A percentile compares a stretch with the other conserved stretches of the same genome.
phyloP scores from a whole-genome alignment of 768 basidiomycete species.

The Daedaleopsis sinensis region DNA sequence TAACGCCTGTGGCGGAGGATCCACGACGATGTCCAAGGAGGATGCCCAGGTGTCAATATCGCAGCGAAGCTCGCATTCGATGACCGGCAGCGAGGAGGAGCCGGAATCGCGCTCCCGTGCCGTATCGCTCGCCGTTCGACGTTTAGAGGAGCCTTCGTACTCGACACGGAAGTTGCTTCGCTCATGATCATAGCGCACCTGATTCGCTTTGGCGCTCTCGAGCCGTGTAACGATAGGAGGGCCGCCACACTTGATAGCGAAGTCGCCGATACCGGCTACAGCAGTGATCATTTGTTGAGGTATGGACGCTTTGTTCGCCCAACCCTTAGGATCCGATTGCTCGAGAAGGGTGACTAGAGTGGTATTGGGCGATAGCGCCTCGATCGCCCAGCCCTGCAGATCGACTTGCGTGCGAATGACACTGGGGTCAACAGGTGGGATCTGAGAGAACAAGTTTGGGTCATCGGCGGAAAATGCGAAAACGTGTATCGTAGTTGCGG shows the following conservation, averaged over 20 bases:
- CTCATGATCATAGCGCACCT: slow-evolving; percentile 87
- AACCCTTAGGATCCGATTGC: slow-evolving; percentile 96
- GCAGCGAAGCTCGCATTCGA: slow-evolving; percentile 91
- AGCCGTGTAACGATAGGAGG: slow-evolving; percentile 91
- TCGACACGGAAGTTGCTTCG: slow-evolving; percentile 79
- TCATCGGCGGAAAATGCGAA: slow-evolving; percentile 96
- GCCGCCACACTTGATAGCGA: slow-evolving; percentile 92
- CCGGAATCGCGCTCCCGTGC: slow-evolving; percentile 12
- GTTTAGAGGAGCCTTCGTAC: slow-evolving; percentile 68
- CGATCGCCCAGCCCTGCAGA: slow-evolving; percentile 98
- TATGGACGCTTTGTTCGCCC: slow-evolving; percentile 93
- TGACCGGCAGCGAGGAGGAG: slow-evolving; percentile 44
- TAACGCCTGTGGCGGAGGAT: slow-evolving; percentile 87
- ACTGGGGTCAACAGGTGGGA: slow-evolving; percentile 67
- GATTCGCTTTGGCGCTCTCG: slow-evolving; percentile 72
- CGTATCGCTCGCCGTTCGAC: slow-evolving; percentile 34
- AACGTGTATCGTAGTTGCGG: slow-evolving; percentile 90
- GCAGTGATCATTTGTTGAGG: slow-evolving; percentile 92
- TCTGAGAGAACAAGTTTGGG: slow-evolving; percentile 77
- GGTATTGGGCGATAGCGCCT: slow-evolving; percentile 92
- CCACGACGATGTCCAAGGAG: slow-evolving; percentile 86
- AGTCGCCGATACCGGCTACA: slow-evolving; percentile 92
- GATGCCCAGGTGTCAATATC: slow-evolving; percentile 89
- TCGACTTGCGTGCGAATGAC: slow-evolving; percentile 95
- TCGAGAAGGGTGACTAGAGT: slow-evolving; percentile 92